Percentiles rank a stretch among this genome's conserved stretches.
Conservation (phyloP, 345 rosid species). For the Passiflora organensis region DNA sequence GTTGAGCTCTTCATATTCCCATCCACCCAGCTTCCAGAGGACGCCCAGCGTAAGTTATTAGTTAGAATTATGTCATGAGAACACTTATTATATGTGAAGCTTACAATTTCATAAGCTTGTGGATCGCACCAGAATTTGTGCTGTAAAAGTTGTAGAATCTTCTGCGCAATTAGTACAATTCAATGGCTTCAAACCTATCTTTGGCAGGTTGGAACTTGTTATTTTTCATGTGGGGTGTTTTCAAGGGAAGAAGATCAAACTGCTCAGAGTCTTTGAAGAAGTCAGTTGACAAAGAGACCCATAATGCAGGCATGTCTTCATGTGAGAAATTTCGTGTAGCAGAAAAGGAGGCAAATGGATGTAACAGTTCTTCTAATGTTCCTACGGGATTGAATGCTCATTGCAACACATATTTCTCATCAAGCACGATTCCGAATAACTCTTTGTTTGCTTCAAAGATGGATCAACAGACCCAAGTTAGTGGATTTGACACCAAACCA, state of each 20-base stretch:
- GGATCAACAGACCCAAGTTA: constrained; percentile 22
- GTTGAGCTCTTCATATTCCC: constrained; percentile 82
- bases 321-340: constrained; percentile 31
- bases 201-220: constrained; percentile 68
- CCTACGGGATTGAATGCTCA: constrained; percentile 14
- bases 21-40: constrained; percentile 79
- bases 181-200: background rate
- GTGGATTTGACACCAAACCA: constrained; percentile 17
- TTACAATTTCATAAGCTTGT: background rate
- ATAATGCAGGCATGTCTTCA: constrained; percentile 17
- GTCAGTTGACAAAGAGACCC: constrained; percentile 23
- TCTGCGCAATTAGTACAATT: background rate
- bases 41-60: constrained; percentile 73
- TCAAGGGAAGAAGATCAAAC: constrained; percentile 48
- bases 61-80: constrained; percentile 1
- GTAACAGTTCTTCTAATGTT: constrained; percentile 23
- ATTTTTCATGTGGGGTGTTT: constrained; percentile 91
- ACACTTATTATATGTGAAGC: background rate
- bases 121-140: background rate
- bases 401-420: constrained; percentile 15
- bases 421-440: constrained; percentile 26
- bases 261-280: constrained; percentile 35
- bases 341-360: constrained; percentile 30
- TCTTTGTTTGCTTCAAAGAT: constrained; percentile 25
- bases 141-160: background rate